Evolutionary conservation across 495 filamentous ascomycete genomes (phyloP).

Genomic region (Penicillium tannophilum): DNA sequence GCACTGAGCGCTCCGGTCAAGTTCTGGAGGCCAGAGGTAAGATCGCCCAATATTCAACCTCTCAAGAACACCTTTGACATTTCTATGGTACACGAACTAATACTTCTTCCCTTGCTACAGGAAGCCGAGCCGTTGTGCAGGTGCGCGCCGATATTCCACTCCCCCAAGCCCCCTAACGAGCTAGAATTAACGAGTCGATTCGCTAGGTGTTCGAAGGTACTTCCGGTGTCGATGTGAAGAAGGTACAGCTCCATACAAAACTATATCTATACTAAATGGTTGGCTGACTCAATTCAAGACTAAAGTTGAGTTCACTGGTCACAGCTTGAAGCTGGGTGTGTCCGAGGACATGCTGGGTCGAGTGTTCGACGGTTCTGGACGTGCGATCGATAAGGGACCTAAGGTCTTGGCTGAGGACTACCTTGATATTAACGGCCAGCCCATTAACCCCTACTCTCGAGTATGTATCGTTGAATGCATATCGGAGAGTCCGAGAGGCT

Average conservation of each 20-base stretch:
- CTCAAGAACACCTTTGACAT: not conserved
- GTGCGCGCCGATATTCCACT: slow-evolving; percentile 43
- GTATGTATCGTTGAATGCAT: slow-evolving; percentile 46
- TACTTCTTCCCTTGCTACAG: slow-evolving; percentile 44
- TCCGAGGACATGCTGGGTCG: slow-evolving; percentile 99
- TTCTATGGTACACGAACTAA: slow-evolving; percentile 3
- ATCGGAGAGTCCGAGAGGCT: slow-evolving; percentile 13
- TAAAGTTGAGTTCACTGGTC: slow-evolving; percentile 93
- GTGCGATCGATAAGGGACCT: slow-evolving; percentile 97
- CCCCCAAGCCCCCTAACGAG: slow-evolving; percentile 15
- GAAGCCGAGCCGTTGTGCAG: slow-evolving; percentile 90
- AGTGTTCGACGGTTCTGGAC: slow-evolving; percentile 97
- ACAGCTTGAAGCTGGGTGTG: slow-evolving; percentile 96
- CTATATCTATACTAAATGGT: not conserved
- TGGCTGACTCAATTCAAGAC: slow-evolving; percentile 57
- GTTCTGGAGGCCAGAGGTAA: slow-evolving; percentile 95
- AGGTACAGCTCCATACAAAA: slow-evolving; percentile 51
- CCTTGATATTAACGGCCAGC: slow-evolving; percentile 98
- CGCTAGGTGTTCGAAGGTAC: slow-evolving; percentile 96
- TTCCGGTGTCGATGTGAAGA: slow-evolving; percentile 96
- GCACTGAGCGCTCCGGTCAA: slow-evolving; percentile 89
- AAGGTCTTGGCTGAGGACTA: slow-evolving; percentile 98
- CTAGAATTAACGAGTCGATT: slow-evolving; percentile 27
- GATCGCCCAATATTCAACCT: slow-evolving; percentile 12
- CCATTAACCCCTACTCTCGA: slow-evolving; percentile 97